Base-by-base conservation (phyloP, 495 filamentous ascomycete species). In the Bombardia bombarda region DNA sequence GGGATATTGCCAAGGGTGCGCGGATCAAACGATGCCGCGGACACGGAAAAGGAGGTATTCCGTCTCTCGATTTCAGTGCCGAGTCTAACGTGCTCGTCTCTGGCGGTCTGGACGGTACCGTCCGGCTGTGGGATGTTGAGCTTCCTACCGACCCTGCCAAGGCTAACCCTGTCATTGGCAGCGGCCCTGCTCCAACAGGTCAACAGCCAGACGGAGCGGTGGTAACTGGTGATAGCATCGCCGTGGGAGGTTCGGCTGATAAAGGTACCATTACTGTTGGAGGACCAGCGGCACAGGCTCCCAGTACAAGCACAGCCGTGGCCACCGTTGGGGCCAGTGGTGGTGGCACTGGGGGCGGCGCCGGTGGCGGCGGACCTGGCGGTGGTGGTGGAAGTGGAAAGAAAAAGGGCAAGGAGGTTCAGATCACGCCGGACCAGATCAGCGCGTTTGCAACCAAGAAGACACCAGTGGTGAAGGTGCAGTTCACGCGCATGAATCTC, bases 391-490 rank as follows among this genome's bases (percentile, higher is more conserved):
- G 63, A 3, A 67, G 75, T 16, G 69, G 77, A 14, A 87, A 89
- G 73, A 90, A 86, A 70, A 89, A 86, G 61, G 79, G 80, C 38
- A 95, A 95, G 64, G 90, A 95, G 46, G 82, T 88, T 4, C 82
- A 86, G 46, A 84, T 95, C 21, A 92, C 86, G 2, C 78, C 87
- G 0, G 92, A 98, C 55, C 90, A 97, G 66, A 87, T 97, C 63
- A 82, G 78, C 49, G 88, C 84, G 3, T 96, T 95, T 55, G 82
- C 86, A 0, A 96, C 92, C 14, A 98, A 97, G 77, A 94, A 92
- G 69, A 87, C 83, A 18, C 88, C 92, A 2, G 86, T 98, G 6
- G 83, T 92, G 61, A 94, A 90, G 70, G 90, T 94, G 35, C 77
- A 80, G 56, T 95, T 95, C 58, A 96, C 92, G 2, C 73, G 84